Conservation (phyloP, 1,284 basidiomycete species). For the Takashimella tepidaria region DNA sequence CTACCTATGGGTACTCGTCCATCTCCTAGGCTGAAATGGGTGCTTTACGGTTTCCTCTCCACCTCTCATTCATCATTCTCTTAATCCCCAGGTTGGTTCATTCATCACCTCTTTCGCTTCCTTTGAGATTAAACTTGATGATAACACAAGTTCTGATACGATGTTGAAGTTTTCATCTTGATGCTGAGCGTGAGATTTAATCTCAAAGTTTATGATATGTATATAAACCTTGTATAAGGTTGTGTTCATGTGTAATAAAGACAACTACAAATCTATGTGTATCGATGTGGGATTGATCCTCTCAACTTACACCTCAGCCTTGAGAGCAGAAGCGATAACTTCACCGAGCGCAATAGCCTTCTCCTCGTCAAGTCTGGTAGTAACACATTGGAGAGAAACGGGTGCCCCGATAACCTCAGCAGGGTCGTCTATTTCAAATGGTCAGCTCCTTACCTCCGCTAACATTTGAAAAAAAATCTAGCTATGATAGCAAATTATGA, state of each 20-base stretch:
- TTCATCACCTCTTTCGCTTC: no score
- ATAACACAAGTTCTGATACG: constrained; percentile 12
- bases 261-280: not conserved
- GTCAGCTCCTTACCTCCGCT: not conserved
- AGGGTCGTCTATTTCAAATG: constrained; percentile 59
- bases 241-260: not conserved
- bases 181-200: no score
- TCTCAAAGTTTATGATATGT: no score
- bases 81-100: no score
- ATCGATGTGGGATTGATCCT: not conserved
- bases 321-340: constrained; percentile 49
- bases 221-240: not conserved
- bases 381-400: constrained; percentile 61
- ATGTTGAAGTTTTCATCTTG: not conserved
- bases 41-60: no score
- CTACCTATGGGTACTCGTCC: no score
- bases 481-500: no score
- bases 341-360: constrained; percentile 25
- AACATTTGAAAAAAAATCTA: not conserved
- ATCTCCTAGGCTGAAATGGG: no score
- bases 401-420: constrained; percentile 57
- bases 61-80: no score
- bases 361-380: constrained; percentile 55
- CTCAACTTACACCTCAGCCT: constrained; percentile 31
- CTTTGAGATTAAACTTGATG: no score